Conservation (phyloP, 2,329 filamentous ascomycete genomes). For the Epichloe brachyelytri region DNA sequence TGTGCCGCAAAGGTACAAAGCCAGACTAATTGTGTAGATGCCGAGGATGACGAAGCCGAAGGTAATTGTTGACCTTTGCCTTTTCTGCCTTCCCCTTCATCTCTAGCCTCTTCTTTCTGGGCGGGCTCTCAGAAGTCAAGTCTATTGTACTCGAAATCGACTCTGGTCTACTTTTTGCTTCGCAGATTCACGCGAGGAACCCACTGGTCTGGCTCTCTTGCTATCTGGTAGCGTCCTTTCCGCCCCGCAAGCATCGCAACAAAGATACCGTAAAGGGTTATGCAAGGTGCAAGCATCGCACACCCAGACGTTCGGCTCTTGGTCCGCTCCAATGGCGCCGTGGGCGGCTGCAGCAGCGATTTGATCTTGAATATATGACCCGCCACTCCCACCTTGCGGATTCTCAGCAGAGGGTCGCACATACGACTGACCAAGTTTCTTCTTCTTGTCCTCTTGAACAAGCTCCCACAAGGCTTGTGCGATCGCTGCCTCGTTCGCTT, state of each 20-base stretch:
- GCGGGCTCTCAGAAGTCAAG: slow-evolving; percentile 20
- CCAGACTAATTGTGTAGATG: slow-evolving; percentile 27
- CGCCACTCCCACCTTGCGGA: slow-evolving; percentile 12
- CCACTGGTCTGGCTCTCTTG: slow-evolving; percentile 7
- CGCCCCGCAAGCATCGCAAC: slow-evolving; percentile 43
- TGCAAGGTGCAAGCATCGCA: slow-evolving; percentile 44
- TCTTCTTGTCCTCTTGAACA: slow-evolving; percentile 58
- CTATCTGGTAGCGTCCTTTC: slow-evolving; percentile 19
- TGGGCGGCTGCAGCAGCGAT: background rate
- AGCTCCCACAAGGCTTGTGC: slow-evolving; percentile 76
- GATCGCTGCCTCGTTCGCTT: slow-evolving; percentile 79
- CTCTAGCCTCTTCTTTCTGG: slow-evolving; percentile 9
- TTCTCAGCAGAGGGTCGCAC: slow-evolving; percentile 30
- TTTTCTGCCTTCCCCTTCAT: slow-evolving; percentile 1
- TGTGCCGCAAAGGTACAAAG: slow-evolving; percentile 37
- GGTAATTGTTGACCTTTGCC: slow-evolving; percentile 3
- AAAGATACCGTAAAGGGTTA: slow-evolving; percentile 37
- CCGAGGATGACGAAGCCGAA: slow-evolving; percentile 5
- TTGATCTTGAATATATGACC: slow-evolving; percentile 16
- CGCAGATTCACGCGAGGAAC: background rate
- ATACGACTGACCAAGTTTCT: slow-evolving; percentile 41
- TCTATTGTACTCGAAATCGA: slow-evolving; percentile 17
- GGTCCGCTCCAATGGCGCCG: background rate
- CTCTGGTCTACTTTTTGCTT: slow-evolving; percentile 8
- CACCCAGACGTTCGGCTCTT: slow-evolving; percentile 28